Base-by-base conservation (phyloP, 208 protist species). In the Histomonas meleagridis region DNA sequence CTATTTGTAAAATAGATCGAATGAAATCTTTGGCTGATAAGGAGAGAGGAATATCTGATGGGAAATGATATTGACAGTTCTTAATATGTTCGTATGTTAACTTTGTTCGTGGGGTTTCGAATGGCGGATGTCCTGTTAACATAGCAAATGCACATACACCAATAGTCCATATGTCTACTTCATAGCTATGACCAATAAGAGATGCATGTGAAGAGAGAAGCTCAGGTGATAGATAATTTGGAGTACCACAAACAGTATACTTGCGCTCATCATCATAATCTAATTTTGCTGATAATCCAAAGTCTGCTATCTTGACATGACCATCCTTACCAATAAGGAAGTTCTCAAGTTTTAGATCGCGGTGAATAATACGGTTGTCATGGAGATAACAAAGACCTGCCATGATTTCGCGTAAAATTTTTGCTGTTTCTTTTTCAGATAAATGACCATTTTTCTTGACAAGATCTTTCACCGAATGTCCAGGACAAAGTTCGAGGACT, bases 131-230 rank as follows among this genome's bases (percentile, higher is more conserved):
- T 51, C 98, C 98, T 38, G 98, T 94, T 26, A 93, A 57, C 49
- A 93, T 91, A 0, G 92, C 70, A 93, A 70, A 99, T 70, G 98
- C 92, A 90, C 99, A 98, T 40, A 99, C 97, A 57, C 98, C 98
- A n/a, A 99, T 94, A 12, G 96, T 96, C 98, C 98, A 99, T 70
- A 98, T 95, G 94, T 99, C 97, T 5, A 98, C 98, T 93, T 98
- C 97, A 93, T 96, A 98, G 91, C 96, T 97, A 95, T 98, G 98
- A 35, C 97, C 97, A n/a, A n/a, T n/a, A 49, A 49, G 46, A 21
- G 70, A 79, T 21, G 70, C 70, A n/a, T n/a, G 57, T 70, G 53
- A 62, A n/a, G 48, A 55, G 14, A 92, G 55, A 40, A 92, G 38
- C 55, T 92, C 92, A 48, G 92, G 92, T 16, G 60, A 53, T 46